phyloP scores from a whole-genome alignment of 1,139 yeast species.

The Pichia sp. region DNA sequence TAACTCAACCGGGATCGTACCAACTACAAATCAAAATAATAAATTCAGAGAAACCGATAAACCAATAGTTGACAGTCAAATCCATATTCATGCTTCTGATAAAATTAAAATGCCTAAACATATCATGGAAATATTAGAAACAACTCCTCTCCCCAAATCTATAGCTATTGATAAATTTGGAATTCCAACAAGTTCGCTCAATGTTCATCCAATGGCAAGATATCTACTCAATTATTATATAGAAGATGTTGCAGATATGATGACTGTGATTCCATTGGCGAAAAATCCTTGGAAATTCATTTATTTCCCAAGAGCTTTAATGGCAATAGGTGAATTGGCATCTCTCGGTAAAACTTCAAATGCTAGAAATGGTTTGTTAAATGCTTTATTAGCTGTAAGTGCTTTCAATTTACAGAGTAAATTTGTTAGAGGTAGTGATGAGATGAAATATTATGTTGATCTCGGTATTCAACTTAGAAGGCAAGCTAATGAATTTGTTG shows the following conservation, averaged over 20 bases:
- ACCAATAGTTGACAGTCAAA: slow-evolving; percentile 17
- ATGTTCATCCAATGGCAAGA: slow-evolving; percentile 59
- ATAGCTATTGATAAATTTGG: slow-evolving; percentile 34
- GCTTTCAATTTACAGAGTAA: slow-evolving; percentile 77
- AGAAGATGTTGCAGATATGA: slow-evolving; percentile 75
- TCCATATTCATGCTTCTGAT: slow-evolving; percentile 27
- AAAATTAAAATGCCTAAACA: slow-evolving; percentile 29
- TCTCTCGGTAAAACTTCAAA: slow-evolving; percentile 69
- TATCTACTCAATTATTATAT: slow-evolving; percentile 67
- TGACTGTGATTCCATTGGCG: slow-evolving; percentile 79
- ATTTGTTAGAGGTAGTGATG: slow-evolving; percentile 50
- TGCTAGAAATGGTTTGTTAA: slow-evolving; percentile 69
- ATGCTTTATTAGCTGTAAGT: slow-evolving; percentile 74
- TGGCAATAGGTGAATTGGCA: slow-evolving; percentile 75
- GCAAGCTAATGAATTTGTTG: slow-evolving; percentile 66
- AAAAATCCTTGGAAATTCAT: slow-evolving; percentile 86
- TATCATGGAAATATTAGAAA: slow-evolving; percentile 41
- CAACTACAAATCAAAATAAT: slow-evolving; percentile 14
- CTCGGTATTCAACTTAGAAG: slow-evolving; percentile 67
- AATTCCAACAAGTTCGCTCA: slow-evolving; percentile 54
- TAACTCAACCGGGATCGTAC: slow-evolving; percentile 9
- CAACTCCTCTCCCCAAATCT: slow-evolving; percentile 40
- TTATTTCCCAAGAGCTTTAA: slow-evolving; percentile 72
- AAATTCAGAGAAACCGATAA: slow-evolving; percentile 14
- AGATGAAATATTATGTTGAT: slow-evolving; percentile 63